These are phyloP conservation scores for Tricholoma bakamatsutake DNA, from an alignment of 768 basidiomycete genomes.

Conservation along the genomic window DNA sequence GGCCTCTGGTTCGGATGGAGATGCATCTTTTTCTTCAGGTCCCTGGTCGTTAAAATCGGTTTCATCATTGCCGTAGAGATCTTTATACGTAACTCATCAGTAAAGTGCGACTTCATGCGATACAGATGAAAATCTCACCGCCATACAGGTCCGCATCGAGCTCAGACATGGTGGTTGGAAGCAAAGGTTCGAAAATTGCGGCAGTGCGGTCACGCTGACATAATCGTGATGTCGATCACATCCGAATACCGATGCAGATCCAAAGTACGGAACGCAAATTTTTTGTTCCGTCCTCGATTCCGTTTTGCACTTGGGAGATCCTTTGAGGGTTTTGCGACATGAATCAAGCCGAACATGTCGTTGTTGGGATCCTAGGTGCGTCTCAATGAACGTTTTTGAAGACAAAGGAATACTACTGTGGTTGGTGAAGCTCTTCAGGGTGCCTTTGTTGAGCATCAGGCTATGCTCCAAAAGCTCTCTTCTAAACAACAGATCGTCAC, in stretches of 20 bases:
- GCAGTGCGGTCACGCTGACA: constrained; percentile 13
- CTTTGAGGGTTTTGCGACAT: not conserved
- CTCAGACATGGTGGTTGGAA: constrained; percentile 58
- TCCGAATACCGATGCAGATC: not conserved
- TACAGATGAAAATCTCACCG: constrained; percentile 41
- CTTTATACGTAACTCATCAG: constrained; percentile 26
- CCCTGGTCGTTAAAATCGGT: constrained; percentile 48
- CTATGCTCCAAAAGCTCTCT: constrained; percentile 54
- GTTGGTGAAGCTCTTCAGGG: constrained; percentile 76
- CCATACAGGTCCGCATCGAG: constrained; percentile 89
- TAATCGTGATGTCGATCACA: constrained; percentile 7
- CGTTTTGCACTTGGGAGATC: no score
- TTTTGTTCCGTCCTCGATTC: not conserved
- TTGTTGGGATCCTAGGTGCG: constrained; percentile 51
- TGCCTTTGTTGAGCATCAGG: constrained; percentile 85
- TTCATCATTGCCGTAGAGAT: constrained; percentile 74
- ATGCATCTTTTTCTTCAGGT: constrained; percentile 29
- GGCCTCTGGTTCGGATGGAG: constrained; percentile 20
- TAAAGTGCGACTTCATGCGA: not conserved
- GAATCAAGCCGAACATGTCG: constrained; percentile 10
- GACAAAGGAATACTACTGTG: constrained; percentile 3
- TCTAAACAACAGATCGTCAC: constrained; percentile 39
- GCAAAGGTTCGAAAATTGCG: constrained; percentile 20
- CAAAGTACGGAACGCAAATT: not conserved
- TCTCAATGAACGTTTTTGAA: not conserved